phyloP scores from a whole-genome alignment of 768 basidiomycete species.

The Mycena belliarum region DNA sequence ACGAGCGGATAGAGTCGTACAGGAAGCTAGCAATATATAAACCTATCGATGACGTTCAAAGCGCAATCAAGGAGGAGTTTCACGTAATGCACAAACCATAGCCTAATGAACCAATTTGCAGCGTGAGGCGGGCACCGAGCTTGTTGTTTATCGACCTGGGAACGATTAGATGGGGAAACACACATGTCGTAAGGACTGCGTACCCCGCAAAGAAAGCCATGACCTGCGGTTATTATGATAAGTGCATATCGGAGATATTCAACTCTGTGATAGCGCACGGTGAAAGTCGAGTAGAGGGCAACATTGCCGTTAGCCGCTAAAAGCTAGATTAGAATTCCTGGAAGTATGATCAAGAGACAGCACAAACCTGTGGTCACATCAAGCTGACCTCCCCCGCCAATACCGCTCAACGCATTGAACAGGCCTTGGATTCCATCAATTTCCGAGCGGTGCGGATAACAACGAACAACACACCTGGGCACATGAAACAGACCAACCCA shows the following conservation, averaged over 20 bases:
- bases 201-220: constrained; percentile 71
- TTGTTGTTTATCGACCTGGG: constrained; percentile 76
- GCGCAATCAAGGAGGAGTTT: background rate
- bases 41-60: too few relatives aligned
- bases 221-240: background rate
- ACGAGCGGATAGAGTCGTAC: constrained; percentile 39
- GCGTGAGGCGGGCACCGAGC: constrained; percentile 73
- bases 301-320: constrained; percentile 63
- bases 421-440: constrained; percentile 43
- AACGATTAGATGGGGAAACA: background rate
- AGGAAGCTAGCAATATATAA: too few relatives aligned
- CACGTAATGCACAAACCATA: constrained; percentile 72
- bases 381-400: constrained; percentile 79
- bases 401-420: constrained; percentile 78
- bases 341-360: background rate
- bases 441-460: background rate
- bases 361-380: constrained; percentile 52
- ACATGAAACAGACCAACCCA: constrained; percentile 60
- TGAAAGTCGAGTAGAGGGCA: constrained; percentile 62
- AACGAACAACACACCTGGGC: constrained; percentile 38
- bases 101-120: constrained; percentile 72
- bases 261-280: constrained; percentile 41
- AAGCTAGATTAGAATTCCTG: too few relatives aligned
- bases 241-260: constrained; percentile 20
- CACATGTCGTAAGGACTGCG: constrained; percentile 10